phyloP scores from a whole-genome alignment of 208 protist species.

The Trypanosoma lewisi region DNA sequence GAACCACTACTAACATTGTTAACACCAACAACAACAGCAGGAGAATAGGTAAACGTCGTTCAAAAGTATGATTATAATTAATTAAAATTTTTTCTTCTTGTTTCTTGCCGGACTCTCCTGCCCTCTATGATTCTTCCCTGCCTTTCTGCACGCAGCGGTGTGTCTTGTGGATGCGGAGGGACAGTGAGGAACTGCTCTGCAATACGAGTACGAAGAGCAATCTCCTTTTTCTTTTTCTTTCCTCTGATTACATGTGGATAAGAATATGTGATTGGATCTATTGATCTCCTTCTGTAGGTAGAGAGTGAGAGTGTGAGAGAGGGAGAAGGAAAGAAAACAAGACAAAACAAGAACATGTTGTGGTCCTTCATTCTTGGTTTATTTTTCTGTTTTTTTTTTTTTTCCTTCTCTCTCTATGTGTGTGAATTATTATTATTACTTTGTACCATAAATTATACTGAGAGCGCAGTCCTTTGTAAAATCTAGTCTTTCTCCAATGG shows the following conservation, averaged over 20 bases:
- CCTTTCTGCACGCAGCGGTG: too few species aligned
- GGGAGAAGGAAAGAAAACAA: neutral
- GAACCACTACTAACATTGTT: too few species aligned
- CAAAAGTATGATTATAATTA: neutral
- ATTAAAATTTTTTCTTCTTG: neutral
- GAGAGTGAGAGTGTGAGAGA: neutral
- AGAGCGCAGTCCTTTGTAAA: neutral
- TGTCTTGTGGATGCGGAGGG: too few species aligned
- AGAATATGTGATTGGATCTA: too few species aligned
- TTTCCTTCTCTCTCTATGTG: neutral
- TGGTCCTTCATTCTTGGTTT: neutral
- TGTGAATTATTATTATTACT: too few species aligned
- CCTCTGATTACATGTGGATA: neutral
- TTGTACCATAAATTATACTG: too few species aligned
- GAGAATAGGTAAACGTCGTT: neutral
- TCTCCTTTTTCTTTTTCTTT: neutral
- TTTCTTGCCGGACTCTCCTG: neutral
- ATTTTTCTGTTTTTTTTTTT: conserved; percentile 20
- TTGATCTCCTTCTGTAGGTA: too few species aligned
- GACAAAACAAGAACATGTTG: neutral
- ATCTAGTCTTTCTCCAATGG: conserved; percentile 6
- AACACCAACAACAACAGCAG: neutral
- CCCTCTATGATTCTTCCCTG: too few species aligned
- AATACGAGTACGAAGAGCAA: too few species aligned
- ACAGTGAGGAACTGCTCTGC: too few species aligned